Base-by-base conservation (phyloP, 257 asterid genomes). In the Thymus quinquecostatus region DNA sequence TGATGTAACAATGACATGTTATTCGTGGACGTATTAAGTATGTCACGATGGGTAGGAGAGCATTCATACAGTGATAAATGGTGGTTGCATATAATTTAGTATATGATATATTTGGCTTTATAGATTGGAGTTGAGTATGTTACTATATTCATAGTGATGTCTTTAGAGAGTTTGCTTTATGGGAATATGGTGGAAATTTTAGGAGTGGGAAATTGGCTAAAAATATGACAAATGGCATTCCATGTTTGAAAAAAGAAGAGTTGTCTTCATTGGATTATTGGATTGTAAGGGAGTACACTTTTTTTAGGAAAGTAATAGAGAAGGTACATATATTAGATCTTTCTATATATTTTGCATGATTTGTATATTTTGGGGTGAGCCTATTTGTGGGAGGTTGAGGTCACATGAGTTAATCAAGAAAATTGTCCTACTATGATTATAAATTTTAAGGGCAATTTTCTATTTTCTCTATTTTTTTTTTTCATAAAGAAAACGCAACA, bases 211-310 rank as follows among this genome's bases (percentile, higher is more conserved):
- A 38, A 38, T 21, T 38, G 41, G 41, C 7, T 4, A 38, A 59
- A 13, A 47, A 72, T 69, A 64, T 65, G 80, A 86, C 81, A 82
- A 80, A 69, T 76, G 81, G 77, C 85, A 74, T 77, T 73, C 81
- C 79, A 73, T 73, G 70, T 71, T 75, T 73, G 75, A 44, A 74
- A 78, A 84, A 78, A 84, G 51, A 64, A 65, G 60, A 43, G n/a
- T 68, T 76, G 77, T 72, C 85, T 54, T 48, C 76, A 66, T 65
- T 68, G 48, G 77, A 54, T 61, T 62, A 66, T 65, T 68, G 48
- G 77, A 54, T 61, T 62, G 50, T 69, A 74, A 58, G 68, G 74
- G 81, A 56, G 78, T 61, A 72, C 73, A 21, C 21, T 21, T 74
- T 48, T 48, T 54, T 66, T 40, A 21, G 79, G 76, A 76, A 76